A percentile compares a stretch with the other conserved stretches of the same genome.
Evolutionary conservation across 768 basidiomycete species (phyloP).

Genomic region (Suillus cothurnatus): DNA sequence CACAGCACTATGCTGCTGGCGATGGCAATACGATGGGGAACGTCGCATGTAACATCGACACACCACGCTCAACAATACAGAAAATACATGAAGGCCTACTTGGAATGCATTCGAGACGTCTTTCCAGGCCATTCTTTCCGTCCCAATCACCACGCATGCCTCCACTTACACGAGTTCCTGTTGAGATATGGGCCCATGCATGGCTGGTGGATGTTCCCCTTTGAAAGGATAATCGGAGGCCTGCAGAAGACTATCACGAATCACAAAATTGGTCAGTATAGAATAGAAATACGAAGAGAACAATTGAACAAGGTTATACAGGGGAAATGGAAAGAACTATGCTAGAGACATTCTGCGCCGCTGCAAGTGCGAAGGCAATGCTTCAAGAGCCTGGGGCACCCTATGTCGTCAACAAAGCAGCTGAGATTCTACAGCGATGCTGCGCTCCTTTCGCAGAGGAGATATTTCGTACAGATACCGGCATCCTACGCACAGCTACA

Average conservation of each 20-base stretch:
- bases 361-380: constrained; percentile 7
- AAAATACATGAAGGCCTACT: constrained; percentile 29
- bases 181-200: too few relatives aligned
- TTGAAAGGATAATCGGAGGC: constrained; percentile 30
- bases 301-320: background rate
- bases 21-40: constrained; percentile 28
- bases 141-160: constrained; percentile 32
- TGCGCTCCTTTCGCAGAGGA: background rate
- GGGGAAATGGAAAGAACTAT: constrained; percentile 14
- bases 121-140: constrained; percentile 21
- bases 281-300: background rate
- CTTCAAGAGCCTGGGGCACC: constrained; percentile 6
- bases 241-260: constrained; percentile 29
- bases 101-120: constrained; percentile 19
- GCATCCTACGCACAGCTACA: background rate
- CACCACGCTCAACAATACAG: constrained; percentile 19
- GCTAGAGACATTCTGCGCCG: constrained; percentile 10
- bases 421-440: background rate
- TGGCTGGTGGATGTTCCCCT: constrained; percentile 39
- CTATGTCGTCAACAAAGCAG: background rate
- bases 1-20: constrained; percentile 34
- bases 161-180: too few relatives aligned
- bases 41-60: constrained; percentile 20
- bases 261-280: constrained; percentile 22
- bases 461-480: constrained; percentile 1